Base-by-base conservation (phyloP, 805 yeast genomes). In the Cyberlindnera misumaiensis region DNA sequence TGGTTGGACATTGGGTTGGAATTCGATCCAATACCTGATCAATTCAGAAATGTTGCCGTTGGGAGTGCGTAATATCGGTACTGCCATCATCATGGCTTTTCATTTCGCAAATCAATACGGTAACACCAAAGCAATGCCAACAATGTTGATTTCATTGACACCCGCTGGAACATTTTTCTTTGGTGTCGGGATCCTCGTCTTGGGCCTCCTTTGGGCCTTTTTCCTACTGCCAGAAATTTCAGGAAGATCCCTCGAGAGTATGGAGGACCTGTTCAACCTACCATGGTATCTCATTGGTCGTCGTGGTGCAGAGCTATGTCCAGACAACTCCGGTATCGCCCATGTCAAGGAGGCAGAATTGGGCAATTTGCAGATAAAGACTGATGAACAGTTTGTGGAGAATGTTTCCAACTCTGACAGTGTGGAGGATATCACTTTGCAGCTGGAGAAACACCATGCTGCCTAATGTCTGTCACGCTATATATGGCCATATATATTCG, bases 1-100 rank as follows among this genome's bases (percentile, higher is more conserved):
- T 16, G 79, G 78, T 28, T 75, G 80, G 81, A 69, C 76, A 25
- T 53, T 75, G 56, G 80, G 80, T 28, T 75, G 73, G 68, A 75
- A 75, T 56, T 61, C 75, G 0, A 60, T 73, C 35, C 80, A 75
- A 52, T 75, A 74, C 49, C 60, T 75, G 46, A 56, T 75, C 47
- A 73, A 73, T 42, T 65, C 80, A 4, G 81, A 75, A 50, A 64
- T 75, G 38, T 65, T 74, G 51, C 80, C 80, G 16, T 56, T 74
- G 48, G 62, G 68, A 40, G 61, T 70, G 28, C 63, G 80, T 44
- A 65, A 68, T 28, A 56, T 71, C 45, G 78, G 73, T 20, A 70
- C 72, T 33, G 65, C 77, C 4, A 42, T 70, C 18, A 64, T 71
- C 44, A 75, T 75, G 81, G 67, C 65, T 3, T 64, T 74, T 53